Base-by-base conservation (phyloP, 805 yeast species). In the Saccharomycopsis amapae region DNA sequence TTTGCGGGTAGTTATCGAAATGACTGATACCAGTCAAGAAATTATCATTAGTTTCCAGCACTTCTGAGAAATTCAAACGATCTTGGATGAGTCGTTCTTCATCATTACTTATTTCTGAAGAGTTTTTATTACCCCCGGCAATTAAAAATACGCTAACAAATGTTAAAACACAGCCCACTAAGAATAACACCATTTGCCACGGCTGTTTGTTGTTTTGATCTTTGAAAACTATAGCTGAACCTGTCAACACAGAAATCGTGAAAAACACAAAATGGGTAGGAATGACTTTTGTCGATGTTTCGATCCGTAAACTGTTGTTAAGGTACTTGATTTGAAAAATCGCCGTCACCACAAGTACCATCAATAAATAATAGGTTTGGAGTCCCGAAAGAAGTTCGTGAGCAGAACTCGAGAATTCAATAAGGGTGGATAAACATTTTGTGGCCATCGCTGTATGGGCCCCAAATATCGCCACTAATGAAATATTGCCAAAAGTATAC, bases 191-290 rank as follows among this genome's bases (percentile, higher is more conserved):
- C 5, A 54, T 43, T 19, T 62, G 61, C 3, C 31, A 37, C 1
- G 47, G 10, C 4, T 62, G 44, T 31, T 56, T 56, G 36, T 60
- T 55, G 3, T 61, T 59, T 42, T 70, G 69, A 45, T 70, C 75
- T 24, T 62, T 61, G 50, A 68, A 71, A 5, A 70, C 60, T 5
- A 67, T 53, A 9, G 65, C 64, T 0, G 74, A 68, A n/a, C 72
- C 73, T 5, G 64, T 30, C 23, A 68, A 59, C 2, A 71, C 73
- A 2, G 72, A 63, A 7, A 66, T 49, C 1, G 75, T 71, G 60
- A 73, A 73, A 28, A 69, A 63, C 4, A 66, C 72, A 58, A 72
- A 73, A 53, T 72, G 76, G 32, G 71, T 63, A 0, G 78, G 78
- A 6, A 73, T 68, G 2, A 73, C 76, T 5, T 67, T 63, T 32